phyloP scores from a whole-genome alignment of 768 basidiomycete species.

The Suillus americanus region DNA sequence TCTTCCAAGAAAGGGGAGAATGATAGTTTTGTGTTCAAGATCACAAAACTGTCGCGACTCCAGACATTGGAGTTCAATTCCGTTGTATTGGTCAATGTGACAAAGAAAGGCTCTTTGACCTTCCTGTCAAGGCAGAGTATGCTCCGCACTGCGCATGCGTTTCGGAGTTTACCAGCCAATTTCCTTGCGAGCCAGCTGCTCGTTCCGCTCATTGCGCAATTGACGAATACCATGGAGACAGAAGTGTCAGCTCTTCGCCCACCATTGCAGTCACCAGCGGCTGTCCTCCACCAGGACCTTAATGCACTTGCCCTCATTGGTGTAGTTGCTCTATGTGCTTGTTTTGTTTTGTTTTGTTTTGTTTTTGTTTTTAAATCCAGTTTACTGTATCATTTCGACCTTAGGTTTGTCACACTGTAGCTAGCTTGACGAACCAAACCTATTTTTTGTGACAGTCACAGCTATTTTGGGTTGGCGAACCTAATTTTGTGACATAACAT shows the following conservation, averaged over 20 bases:
- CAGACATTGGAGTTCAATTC: constrained; percentile 10
- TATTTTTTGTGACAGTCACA: too few relatives aligned
- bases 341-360: too few relatives aligned
- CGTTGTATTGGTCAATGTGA: constrained; percentile 8
- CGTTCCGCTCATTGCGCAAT: not conserved
- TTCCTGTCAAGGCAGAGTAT: constrained; percentile 10
- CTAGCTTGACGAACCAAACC: too few relatives aligned
- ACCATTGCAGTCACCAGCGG: not conserved
- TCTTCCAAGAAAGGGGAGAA: constrained; percentile 12
- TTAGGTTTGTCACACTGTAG: too few relatives aligned
- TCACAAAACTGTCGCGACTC: constrained; percentile 26
- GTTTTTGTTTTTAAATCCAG: too few relatives aligned
- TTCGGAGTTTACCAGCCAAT: not conserved
- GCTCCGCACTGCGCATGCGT: constrained; percentile 8
- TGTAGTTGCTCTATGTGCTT: constrained; percentile 9
- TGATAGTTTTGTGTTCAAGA: constrained; percentile 30
- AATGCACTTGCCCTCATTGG: constrained; percentile 2
- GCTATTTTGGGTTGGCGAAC: too few relatives aligned
- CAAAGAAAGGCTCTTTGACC: constrained; percentile 3
- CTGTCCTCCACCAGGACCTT: not conserved
- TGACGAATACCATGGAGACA: not conserved
- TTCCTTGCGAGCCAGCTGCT: not conserved
- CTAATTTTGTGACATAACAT: too few relatives aligned
- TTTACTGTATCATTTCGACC: too few relatives aligned
- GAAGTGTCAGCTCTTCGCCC: not conserved